These are phyloP conservation scores for Geotrichum restrictum DNA, from an alignment of 1,139 yeast genomes.

Conservation along the genomic window DNA sequence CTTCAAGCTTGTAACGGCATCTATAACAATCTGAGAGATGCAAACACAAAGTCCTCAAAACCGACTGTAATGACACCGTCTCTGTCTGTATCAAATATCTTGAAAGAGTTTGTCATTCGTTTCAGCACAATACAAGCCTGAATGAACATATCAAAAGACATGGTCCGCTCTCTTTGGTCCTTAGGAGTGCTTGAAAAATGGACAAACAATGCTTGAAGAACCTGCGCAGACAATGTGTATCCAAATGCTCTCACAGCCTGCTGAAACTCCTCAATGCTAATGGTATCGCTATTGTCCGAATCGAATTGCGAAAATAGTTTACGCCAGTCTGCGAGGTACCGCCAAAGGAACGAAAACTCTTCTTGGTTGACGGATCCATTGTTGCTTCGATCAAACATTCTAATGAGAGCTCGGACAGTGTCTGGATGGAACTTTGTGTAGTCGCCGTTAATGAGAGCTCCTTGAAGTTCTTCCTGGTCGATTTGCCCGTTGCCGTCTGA, in stretches of 20 bases:
- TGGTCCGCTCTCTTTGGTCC: constrained; percentile 49
- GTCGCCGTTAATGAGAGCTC: constrained; percentile 59
- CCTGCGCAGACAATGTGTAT: constrained; percentile 58
- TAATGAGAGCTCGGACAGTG: constrained; percentile 62
- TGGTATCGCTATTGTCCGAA: constrained; percentile 55
- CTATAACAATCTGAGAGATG: background rate
- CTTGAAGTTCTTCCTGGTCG: constrained; percentile 56
- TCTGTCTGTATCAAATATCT: constrained; percentile 68
- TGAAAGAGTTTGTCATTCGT: constrained; percentile 73
- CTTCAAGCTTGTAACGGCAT: too few relatives aligned
- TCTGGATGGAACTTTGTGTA: constrained; percentile 60
- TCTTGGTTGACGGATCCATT: constrained; percentile 53
- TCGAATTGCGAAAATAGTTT: constrained; percentile 64
- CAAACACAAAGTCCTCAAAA: constrained; percentile 63
- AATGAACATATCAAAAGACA: constrained; percentile 78
- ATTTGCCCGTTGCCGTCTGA: constrained; percentile 48
- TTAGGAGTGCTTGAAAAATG: constrained; percentile 44
- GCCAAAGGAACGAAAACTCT: constrained; percentile 70
- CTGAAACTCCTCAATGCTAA: constrained; percentile 64
- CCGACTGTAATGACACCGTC: constrained; percentile 75
- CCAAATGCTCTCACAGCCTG: constrained; percentile 66
- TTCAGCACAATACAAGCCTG: constrained; percentile 75
- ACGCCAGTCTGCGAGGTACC: constrained; percentile 67
- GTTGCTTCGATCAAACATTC: constrained; percentile 53
- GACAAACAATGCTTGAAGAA: constrained; percentile 58